Evolutionary conservation across 768 basidiomycete genomes (phyloP), one percentile per base, ranked within the genome.

Genomic region (Lentinus brumalis): DNA sequence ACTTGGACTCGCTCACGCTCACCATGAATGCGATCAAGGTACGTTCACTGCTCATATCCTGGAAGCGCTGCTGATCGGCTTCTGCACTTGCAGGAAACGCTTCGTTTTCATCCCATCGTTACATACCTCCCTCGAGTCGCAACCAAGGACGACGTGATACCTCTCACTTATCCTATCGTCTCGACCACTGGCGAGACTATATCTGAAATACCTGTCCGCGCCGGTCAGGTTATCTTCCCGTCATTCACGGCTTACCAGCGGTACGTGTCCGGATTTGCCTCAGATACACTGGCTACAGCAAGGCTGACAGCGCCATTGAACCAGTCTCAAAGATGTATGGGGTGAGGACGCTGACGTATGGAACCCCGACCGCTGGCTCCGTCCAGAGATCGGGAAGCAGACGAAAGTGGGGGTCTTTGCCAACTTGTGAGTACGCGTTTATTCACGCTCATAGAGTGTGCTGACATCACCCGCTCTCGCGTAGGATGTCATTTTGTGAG

Each of bases 71-170:
- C 35, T 35, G 9, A 32, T 45, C 3, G 46, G 5, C 21, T 40
- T 5, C 9, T 26, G 38, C 10, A 15, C 5, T 15, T 32, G 39
- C 32, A 63, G 62, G 70, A 71, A 57, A 67, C 68, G 0, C 57
- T 70, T 26, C 65, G 70, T 5, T 59, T 61, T 42, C 65, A 71
- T 31, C 58, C 67, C 0, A 63, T 70, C 14, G 62, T 65, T 15
- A 39, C 53, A 1, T 47, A 54, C 31, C 57, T 72, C 12, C 52
- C 57, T 41, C 69, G 71, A 9, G 57, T 56, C 29, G 66, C 68
- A 3, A 54, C 47, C 11, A 60, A 63, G 26, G 70, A 71, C 44
- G 68, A 71, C 21, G 54, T 68, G 16, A 59, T 71, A 21, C 70
- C 70, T 0, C 59, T 71, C 38, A 45, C 65, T 2, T 39, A 56